Base-by-base conservation (phyloP, 2,329 filamentous ascomycete species). In the Penicillium expansum region DNA sequence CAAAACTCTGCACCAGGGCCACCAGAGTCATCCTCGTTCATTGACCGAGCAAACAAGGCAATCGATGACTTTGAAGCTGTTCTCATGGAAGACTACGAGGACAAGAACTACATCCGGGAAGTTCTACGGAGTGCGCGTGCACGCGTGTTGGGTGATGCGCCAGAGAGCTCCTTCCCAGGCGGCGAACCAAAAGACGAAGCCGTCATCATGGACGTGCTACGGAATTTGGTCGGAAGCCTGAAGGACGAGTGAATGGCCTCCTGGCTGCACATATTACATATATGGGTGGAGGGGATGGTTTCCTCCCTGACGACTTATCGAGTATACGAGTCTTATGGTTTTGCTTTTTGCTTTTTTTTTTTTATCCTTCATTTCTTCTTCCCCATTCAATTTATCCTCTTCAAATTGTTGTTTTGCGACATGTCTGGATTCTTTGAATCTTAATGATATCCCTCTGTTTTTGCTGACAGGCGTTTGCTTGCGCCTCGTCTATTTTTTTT, bases 31-130 rank as follows among this genome's bases (percentile, higher is more conserved):
- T 68, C 70, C 4, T 73, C 71, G 14, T 77, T 77, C 67, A 69
- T 68, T 52, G 71, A 75, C 14, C 70, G 74, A 29, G 75, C 75
- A 11, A 75, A 73, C 62, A 76, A 77, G 62, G 75, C 75, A 22
- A 77, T 77, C 52, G 75, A 77, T 55, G 74, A 77, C 59, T 77
- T 77, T 49, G 75, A 77, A 57, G 71, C 74, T 18, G 74, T 77
- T 13, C 69, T 77, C 14, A 75, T 76, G 69, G 75, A 77, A 57
- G 75, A 77, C 57, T 77, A 76, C 52, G 74, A 77, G 55, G 75
- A 77, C 58, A 75, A 76, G 65, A 74, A 77, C 53, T 77, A 77
- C 58, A 77, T 77, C 61, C 73, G 74, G 27, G 73, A 76, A 61
- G 75, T 77, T 33, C 70, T 77, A 11, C 72, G 73, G 56, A 77